Percentiles rank a stretch among this genome's conserved stretches.
phyloP scores from a whole-genome alignment of 2,329 filamentous ascomycete species.

The Monilinia fructigena region DNA sequence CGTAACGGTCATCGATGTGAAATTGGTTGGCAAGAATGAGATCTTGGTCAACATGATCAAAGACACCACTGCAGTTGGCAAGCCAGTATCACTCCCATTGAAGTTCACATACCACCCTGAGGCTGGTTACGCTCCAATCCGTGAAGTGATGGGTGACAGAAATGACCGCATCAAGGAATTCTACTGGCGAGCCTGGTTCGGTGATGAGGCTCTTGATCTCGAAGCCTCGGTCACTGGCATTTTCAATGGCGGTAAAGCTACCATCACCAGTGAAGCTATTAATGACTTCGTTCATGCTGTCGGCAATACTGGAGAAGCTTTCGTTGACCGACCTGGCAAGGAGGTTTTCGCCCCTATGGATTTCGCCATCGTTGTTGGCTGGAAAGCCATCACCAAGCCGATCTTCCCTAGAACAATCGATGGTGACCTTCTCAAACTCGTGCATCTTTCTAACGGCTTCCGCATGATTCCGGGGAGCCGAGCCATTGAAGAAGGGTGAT shows the following conservation, averaged over 20 bases:
- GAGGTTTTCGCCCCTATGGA: constrained; percentile 96
- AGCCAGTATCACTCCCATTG: constrained; percentile 78
- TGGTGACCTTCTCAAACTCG: constrained; percentile 90
- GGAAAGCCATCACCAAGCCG: constrained; percentile 99
- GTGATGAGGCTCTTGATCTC: constrained; percentile 77
- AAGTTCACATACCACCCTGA: constrained; percentile 93
- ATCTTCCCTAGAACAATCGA: constrained; percentile 98
- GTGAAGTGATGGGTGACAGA: constrained; percentile 91
- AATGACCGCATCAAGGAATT: constrained; percentile 99
- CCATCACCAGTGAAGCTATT: constrained; percentile 87
- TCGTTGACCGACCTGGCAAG: constrained; percentile 93
- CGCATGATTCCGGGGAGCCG: constrained; percentile 95
- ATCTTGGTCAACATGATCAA: constrained; percentile 91
- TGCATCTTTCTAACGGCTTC: constrained; percentile 96
- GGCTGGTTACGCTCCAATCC: constrained; percentile 94
- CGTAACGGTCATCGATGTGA: constrained; percentile 83
- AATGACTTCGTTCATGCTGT: constrained; percentile 99
- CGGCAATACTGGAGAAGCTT: constrained; percentile 95
- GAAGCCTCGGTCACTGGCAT: constrained; percentile 80
- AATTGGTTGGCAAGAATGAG: constrained; percentile 70
- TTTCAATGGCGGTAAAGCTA: constrained; percentile 86
- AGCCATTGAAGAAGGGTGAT: constrained; percentile 94
- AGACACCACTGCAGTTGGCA: constrained; percentile 81
- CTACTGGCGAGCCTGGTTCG: constrained; percentile 98
- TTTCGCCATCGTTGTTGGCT: constrained; percentile 95